A percentile compares a stretch with the other conserved stretches of the same genome.
phyloP scores from a whole-genome alignment of 352 stramenopile genomes.

The Phytophthora pisi region DNA sequence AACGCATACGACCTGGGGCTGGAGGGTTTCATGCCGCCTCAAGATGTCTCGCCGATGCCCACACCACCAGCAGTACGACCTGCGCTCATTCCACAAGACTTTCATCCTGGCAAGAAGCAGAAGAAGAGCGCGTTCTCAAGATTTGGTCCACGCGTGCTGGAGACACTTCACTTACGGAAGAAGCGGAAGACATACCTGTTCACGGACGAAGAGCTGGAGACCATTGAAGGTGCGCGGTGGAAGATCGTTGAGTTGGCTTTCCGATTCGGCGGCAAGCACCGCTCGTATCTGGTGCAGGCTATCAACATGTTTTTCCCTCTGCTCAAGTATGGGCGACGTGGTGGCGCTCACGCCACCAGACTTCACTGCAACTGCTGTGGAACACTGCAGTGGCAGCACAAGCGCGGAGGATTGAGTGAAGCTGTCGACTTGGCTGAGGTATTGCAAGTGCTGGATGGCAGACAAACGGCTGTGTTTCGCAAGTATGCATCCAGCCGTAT shows the following conservation, averaged over 20 bases:
- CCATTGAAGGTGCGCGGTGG: conserved; percentile 80
- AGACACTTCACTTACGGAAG: conserved; percentile 64
- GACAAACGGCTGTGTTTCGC: conserved; percentile 76
- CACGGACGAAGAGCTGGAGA: conserved; percentile 82
- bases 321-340: conserved; percentile 80
- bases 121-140: conserved; percentile 69
- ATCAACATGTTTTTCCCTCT: conserved; percentile 89
- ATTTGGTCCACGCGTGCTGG: conserved; percentile 62
- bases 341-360: conserved; percentile 67
- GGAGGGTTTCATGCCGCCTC: conserved; percentile 14
- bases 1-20: conserved; percentile 35
- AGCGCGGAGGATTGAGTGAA: conserved; percentile 71
- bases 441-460: conserved; percentile 69
- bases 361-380: conserved; percentile 85
- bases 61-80: conserved; percentile 15
- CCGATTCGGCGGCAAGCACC: conserved; percentile 84
- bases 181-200: conserved; percentile 80
- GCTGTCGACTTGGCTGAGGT: conserved; percentile 77
- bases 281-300: conserved; percentile 85
- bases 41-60: conserved; percentile 14
- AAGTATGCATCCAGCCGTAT: conserved; percentile 60
- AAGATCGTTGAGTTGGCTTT: conserved; percentile 89
- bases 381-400: conserved; percentile 88
- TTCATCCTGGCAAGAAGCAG: conserved; percentile 29
- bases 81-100: conserved; percentile 16